Conservation (phyloP, 345 rosid species). For the Syzygium aqueum region DNA sequence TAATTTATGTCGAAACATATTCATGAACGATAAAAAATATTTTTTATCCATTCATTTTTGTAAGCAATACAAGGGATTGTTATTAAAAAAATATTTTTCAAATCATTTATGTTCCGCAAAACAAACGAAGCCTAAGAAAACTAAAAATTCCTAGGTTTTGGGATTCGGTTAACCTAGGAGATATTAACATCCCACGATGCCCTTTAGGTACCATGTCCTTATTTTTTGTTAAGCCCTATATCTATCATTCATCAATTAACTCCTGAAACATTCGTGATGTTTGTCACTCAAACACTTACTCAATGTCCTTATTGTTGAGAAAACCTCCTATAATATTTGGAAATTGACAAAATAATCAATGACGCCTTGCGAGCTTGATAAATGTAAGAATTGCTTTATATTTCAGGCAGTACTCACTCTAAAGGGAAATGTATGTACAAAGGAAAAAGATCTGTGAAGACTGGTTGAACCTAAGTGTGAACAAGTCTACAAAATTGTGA, state of each 20-base stretch:
- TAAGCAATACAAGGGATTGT: background rate
- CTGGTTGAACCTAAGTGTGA: too few species aligned
- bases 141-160: background rate
- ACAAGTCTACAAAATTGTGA: too few species aligned
- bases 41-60: background rate
- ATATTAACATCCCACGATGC: background rate
- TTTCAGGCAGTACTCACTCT: too few species aligned
- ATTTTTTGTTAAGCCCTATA: background rate
- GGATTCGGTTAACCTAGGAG: background rate
- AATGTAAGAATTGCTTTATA: too few species aligned
- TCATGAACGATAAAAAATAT: fast-evolving
- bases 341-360: too few species aligned
- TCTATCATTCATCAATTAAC: background rate
- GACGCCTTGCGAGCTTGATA: too few species aligned
- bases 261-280: background rate
- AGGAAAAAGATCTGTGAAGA: too few species aligned
- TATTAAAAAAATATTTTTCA: background rate
- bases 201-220: background rate
- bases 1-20: background rate
- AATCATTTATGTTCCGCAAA: fast-evolving
- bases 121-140: background rate
- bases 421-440: too few species aligned
- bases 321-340: too few species aligned
- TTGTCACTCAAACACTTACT: background rate
- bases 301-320: too few species aligned